phyloP scores from a whole-genome alignment of 2,329 filamentous ascomycete genomes.

The Diaporthe citrichinensis region DNA sequence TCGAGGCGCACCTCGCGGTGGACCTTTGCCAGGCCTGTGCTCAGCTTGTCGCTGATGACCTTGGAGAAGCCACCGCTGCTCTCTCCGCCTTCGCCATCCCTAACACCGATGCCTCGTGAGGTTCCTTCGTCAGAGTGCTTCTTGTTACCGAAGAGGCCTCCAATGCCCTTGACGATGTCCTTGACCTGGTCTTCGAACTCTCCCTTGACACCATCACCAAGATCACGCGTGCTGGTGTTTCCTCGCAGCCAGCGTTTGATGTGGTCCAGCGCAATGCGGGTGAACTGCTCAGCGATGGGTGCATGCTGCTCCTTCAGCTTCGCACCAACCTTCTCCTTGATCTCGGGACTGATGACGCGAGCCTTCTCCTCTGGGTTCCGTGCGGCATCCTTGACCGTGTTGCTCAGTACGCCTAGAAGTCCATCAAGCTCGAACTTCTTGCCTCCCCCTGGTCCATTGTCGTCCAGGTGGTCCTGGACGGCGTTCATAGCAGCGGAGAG shows the following conservation, averaged over 20 bases:
- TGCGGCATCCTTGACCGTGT: slow-evolving; percentile 59
- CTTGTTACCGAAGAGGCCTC: slow-evolving; percentile 57
- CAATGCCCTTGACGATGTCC: slow-evolving; percentile 58
- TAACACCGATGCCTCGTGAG: slow-evolving; percentile 51
- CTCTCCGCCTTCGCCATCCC: slow-evolving; percentile 47
- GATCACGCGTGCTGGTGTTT: slow-evolving; percentile 57
- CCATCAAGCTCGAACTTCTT: slow-evolving; percentile 58
- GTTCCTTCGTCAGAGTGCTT: slow-evolving; percentile 50
- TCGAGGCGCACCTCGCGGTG: slow-evolving; percentile 62
- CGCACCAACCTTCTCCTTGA: slow-evolving; percentile 59
- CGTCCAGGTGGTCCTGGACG: slow-evolving; percentile 51
- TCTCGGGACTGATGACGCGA: slow-evolving; percentile 60
- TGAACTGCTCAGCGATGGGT: slow-evolving; percentile 61
- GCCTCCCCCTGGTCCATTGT: slow-evolving; percentile 50
- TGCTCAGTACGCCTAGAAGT: slow-evolving; percentile 58
- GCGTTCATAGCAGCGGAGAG: slow-evolving; percentile 58
- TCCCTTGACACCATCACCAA: slow-evolving; percentile 59
- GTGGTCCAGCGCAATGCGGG: slow-evolving; percentile 60
- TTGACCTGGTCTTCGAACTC: slow-evolving; percentile 56
- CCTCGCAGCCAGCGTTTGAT: slow-evolving; percentile 62
- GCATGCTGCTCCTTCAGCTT: slow-evolving; percentile 59
- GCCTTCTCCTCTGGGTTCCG: slow-evolving; percentile 63
- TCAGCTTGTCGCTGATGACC: slow-evolving; percentile 62
- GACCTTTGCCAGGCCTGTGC: slow-evolving; percentile 58
- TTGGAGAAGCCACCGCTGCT: slow-evolving; percentile 57